Evolutionary conservation across 2,329 filamentous ascomycete species (phyloP).

Genomic region (Rhinocladiella similis): DNA sequence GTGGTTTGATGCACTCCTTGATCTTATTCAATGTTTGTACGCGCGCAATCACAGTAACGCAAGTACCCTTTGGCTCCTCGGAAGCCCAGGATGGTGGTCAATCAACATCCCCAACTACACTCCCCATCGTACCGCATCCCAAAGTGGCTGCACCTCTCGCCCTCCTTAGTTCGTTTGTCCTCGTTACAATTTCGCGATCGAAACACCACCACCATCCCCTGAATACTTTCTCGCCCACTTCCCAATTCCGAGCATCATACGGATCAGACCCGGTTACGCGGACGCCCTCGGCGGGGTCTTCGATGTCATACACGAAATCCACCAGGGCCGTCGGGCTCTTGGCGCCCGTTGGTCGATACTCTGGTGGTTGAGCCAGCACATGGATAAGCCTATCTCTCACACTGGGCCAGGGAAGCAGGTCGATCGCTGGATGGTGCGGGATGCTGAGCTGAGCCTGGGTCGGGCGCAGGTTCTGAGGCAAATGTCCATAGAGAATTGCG

Average conservation of each 20-base stretch:
- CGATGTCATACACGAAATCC: conserved; percentile 58
- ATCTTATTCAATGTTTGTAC: too few species aligned
- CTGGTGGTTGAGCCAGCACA: conserved; percentile 52
- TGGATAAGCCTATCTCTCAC: conserved; percentile 56
- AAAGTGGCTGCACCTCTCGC: conserved; percentile 43
- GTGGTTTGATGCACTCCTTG: too few species aligned
- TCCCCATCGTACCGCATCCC: conserved; percentile 7
- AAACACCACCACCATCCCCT: conserved; percentile 63
- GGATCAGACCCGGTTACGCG: conserved; percentile 53
- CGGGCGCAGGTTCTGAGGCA: conserved; percentile 53
- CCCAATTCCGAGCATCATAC: conserved; percentile 53
- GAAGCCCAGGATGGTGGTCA: background rate
- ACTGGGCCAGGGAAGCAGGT: conserved; percentile 59
- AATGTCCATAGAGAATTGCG: conserved; percentile 33
- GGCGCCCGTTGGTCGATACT: conserved; percentile 50
- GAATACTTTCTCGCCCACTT: conserved; percentile 60
- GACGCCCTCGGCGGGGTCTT: conserved; percentile 55
- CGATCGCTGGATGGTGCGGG: conserved; percentile 59
- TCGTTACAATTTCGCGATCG: conserved; percentile 54
- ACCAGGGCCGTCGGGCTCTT: conserved; percentile 50
- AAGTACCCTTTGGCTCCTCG: too few species aligned
- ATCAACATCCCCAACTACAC: conserved; percentile 20
- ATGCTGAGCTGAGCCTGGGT: conserved; percentile 51
- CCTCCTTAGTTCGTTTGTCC: conserved; percentile 54
- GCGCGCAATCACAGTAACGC: too few species aligned